Conservation (phyloP, 75 land plant species). For the Cryptomeria japonica region DNA sequence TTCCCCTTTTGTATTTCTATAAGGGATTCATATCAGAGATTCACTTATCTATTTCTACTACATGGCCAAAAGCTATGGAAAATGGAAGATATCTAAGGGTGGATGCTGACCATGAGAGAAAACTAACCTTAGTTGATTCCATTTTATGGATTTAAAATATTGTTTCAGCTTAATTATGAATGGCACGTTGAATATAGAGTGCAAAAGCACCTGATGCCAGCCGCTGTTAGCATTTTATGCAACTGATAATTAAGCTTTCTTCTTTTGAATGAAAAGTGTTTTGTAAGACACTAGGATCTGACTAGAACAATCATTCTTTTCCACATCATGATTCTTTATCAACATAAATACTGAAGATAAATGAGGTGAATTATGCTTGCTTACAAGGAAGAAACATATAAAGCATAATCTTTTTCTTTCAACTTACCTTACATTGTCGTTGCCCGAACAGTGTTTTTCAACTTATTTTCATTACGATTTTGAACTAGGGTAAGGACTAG, state of each 20-base stretch:
- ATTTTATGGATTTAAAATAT: no score
- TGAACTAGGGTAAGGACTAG: no score
- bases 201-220: no score
- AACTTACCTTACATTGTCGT: no score
- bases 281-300: neutral
- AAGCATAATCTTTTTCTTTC: neutral
- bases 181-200: no score
- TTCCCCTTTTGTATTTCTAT: neutral
- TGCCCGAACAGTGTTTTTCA: no score
- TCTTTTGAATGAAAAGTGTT: neutral
- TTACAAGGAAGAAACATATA: neutral
- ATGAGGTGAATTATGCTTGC: neutral
- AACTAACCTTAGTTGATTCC: no score
- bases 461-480: neutral
- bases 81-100: neutral
- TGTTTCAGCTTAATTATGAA: neutral
- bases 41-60: no score
- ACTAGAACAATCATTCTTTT: neutral
- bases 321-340: neutral
- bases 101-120: neutral
- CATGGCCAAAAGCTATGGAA: neutral
- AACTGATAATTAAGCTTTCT: neutral
- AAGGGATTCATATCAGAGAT: neutral
- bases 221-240: neutral
- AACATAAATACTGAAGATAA: neutral